phyloP scores from a whole-genome alignment of 345 rosid species.

The Syzygium oleosum region DNA sequence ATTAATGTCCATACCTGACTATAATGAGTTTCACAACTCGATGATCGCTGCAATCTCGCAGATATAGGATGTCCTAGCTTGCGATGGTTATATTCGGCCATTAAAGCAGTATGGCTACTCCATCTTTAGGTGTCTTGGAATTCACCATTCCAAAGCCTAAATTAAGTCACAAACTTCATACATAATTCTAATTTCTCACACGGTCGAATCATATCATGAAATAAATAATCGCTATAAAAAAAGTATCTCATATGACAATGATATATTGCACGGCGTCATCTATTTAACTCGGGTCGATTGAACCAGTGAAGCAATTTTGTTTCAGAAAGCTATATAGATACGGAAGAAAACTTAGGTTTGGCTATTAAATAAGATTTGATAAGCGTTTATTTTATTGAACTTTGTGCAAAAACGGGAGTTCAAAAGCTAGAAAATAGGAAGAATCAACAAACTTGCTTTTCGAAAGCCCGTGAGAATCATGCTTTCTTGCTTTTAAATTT shows the following conservation, averaged over 20 bases:
- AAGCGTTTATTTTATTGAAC: too few species aligned
- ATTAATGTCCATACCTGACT: background rate
- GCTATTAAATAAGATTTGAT: too few species aligned
- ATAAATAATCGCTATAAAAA: background rate
- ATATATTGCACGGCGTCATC: background rate
- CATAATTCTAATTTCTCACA: background rate
- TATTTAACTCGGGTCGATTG: too few species aligned
- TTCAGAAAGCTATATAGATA: too few species aligned
- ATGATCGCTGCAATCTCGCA: background rate
- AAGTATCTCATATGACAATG: background rate
- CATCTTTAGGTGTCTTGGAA: background rate
- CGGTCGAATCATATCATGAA: background rate
- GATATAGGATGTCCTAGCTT: background rate
- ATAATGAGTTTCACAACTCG: background rate
- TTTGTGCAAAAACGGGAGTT: too few species aligned
- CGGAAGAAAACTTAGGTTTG: too few species aligned
- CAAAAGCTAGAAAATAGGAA: too few species aligned
- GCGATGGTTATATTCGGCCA: background rate
- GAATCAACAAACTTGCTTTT: too few species aligned
- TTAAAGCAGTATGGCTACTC: background rate
- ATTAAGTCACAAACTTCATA: background rate
- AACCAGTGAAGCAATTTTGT: too few species aligned
- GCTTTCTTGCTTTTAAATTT: background rate
- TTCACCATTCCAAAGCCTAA: background rate
- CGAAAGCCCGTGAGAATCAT: background rate